Evolutionary conservation across 805 yeast genomes (phyloP), one percentile per base, ranked within the genome.

Genomic region (Candida pseudoglaebosa): DNA sequence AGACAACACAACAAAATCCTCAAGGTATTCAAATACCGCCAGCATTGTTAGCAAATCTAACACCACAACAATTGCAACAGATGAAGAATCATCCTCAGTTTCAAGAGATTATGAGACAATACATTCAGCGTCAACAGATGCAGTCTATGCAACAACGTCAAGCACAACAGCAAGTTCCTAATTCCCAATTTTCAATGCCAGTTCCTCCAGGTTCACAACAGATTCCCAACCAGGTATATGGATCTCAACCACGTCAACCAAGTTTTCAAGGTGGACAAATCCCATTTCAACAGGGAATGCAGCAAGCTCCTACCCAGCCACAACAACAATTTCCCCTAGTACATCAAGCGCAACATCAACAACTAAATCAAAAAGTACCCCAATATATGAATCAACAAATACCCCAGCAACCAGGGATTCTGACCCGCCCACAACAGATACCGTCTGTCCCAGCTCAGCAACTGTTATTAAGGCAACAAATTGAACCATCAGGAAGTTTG

Each of bases 1-100:
- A 35, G 30, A 35, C 21, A n/a, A 42, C 32, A 16, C 44, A 37
- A 19, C 38, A 28, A 19, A 38, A 22, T 14, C 33, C 17, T 1
- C 32, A 19, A 15, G 39, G 40, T 12, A 24, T 38, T 8, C 40
- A 39, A 47, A 41, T 57, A n/a, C 58, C 58, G 9, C 58, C 61
- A 4, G 61, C 57, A 35, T 26, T 45, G 36, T 39, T 59, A 10
- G 54, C 59, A 5, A 62, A 64, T 37, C 48, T 67, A 28, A 52
- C 67, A 16, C 70, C 73, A 16, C 70, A 67, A 47, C 73, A 65
- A 40, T 56, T 65, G 31, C 71, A 67, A 45, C 71, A 64, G 40
- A 51, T 66, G 41, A 62, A 62, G 42, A 62, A 53, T 45, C 73
- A 67, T 47, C 70, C 71, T 3, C 73, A 67, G 44, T 62, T 64